Conservation (phyloP, 345 rosid species). For the Linum tenue region DNA sequence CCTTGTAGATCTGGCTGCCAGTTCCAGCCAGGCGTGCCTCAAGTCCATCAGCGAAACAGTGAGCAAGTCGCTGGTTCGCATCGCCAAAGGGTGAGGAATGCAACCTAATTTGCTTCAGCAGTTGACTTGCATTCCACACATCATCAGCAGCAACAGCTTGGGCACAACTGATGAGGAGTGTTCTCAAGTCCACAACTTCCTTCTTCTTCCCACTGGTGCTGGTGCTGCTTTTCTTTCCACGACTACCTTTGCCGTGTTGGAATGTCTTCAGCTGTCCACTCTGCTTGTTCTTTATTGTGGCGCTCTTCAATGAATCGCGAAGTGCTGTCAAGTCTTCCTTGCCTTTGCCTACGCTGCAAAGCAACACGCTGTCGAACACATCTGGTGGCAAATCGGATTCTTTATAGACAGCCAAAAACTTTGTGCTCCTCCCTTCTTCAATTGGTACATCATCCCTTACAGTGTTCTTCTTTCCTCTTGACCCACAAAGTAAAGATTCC, state of each 20-base stretch:
- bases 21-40: constrained; percentile 8
- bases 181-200: constrained; percentile 9
- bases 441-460: constrained; percentile 31
- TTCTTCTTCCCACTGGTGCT: neutral
- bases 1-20: constrained; percentile 11
- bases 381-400: constrained; percentile 57
- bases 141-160: constrained; percentile 11
- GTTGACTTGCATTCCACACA: neutral
- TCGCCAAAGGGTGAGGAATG: constrained; percentile 6
- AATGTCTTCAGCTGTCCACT: constrained; percentile 20
- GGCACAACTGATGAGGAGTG: constrained; percentile 5
- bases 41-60: constrained; percentile 6
- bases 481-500: constrained; percentile 17
- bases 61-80: constrained; percentile 7
- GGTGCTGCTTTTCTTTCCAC: neutral
- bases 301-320: constrained; percentile 49
- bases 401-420: constrained; percentile 50
- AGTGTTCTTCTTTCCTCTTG: constrained; percentile 46
- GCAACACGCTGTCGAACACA: constrained; percentile 59
- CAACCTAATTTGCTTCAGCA: constrained; percentile 5
- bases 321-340: constrained; percentile 32
- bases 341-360: constrained; percentile 29
- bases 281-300: constrained; percentile 27
- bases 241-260: constrained; percentile 7
- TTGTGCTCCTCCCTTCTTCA: constrained; percentile 69